phyloP scores from a whole-genome alignment of 1,139 yeast species.

The Eremothecium coryli region DNA sequence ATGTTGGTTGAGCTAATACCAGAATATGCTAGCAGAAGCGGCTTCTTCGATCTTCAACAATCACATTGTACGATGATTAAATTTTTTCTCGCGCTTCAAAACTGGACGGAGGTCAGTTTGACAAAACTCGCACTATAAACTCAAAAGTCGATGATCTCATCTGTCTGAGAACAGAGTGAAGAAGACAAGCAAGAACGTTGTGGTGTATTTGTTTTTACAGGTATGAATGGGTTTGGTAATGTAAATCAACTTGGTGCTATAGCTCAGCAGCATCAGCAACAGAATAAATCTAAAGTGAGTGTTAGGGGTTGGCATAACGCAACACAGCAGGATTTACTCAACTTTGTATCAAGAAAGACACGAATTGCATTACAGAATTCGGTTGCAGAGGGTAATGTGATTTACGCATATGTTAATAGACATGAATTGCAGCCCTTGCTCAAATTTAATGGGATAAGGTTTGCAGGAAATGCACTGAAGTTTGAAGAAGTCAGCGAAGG shows the following conservation, averaged over 20 bases:
- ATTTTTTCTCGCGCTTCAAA: too few species aligned
- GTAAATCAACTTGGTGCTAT: constrained; percentile 21
- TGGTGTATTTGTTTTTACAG: background rate
- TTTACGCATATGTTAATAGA: constrained; percentile 51
- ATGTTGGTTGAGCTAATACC: too few species aligned
- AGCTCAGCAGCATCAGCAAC: constrained; percentile 24
- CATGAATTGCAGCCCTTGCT: constrained; percentile 51
- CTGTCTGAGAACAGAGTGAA: too few species aligned
- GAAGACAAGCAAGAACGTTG: background rate
- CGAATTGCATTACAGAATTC: constrained; percentile 47
- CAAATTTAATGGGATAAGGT: constrained; percentile 65
- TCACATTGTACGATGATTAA: too few species aligned
- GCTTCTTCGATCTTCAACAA: too few species aligned
- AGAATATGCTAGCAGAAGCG: too few species aligned
- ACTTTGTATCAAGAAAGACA: constrained; percentile 62
- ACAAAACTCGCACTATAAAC: too few species aligned
- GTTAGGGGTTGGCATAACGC: constrained; percentile 81
- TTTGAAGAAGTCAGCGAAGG: constrained; percentile 37
- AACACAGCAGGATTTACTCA: constrained; percentile 54
- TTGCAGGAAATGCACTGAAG: constrained; percentile 64
- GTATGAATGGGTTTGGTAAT: constrained; percentile 28
- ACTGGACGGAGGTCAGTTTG: too few species aligned
- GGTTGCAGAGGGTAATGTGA: constrained; percentile 34
- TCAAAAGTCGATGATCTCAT: too few species aligned
- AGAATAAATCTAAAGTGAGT: constrained; percentile 22